phyloP scores from a whole-genome alignment of 192 early-diverging fungal genomes.

The Piromyces finnis region DNA sequence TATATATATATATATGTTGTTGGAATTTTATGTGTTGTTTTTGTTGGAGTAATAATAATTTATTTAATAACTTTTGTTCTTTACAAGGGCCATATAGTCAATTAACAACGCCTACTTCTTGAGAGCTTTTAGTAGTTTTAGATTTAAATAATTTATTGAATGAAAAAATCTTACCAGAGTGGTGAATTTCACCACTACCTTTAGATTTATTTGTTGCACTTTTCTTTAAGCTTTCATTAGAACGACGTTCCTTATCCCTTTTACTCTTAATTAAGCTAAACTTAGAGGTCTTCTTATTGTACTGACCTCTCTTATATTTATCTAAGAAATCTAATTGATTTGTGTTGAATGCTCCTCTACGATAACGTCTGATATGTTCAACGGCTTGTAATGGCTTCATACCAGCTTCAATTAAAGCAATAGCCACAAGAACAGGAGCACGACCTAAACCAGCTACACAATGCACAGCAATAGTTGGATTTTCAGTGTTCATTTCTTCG shows the following conservation, averaged over 20 bases:
- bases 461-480: constrained; percentile 61
- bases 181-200: not conserved
- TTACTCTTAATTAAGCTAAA: not conserved
- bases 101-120: not conserved
- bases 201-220: not conserved
- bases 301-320: not conserved
- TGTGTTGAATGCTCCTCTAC: constrained; percentile 66
- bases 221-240: not conserved
- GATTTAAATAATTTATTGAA: not conserved
- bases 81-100: not conserved
- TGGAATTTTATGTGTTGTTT: too few relatives aligned
- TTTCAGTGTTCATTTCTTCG: constrained; percentile 13
- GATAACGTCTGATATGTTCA: constrained; percentile 48
- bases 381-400: constrained; percentile 60
- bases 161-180: not conserved
- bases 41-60: too few relatives aligned
- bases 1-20: too few relatives aligned
- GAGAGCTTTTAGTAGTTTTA: not conserved
- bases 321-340: constrained; percentile 48
- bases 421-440: constrained; percentile 75
- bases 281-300: not conserved
- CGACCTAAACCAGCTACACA: constrained; percentile 91
- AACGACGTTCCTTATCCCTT: not conserved
- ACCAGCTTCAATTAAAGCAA: constrained; percentile 60
- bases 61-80: too few relatives aligned